Evolutionary conservation across 495 filamentous ascomycete genomes (phyloP).

Genomic region (Penicillium goetzii): DNA sequence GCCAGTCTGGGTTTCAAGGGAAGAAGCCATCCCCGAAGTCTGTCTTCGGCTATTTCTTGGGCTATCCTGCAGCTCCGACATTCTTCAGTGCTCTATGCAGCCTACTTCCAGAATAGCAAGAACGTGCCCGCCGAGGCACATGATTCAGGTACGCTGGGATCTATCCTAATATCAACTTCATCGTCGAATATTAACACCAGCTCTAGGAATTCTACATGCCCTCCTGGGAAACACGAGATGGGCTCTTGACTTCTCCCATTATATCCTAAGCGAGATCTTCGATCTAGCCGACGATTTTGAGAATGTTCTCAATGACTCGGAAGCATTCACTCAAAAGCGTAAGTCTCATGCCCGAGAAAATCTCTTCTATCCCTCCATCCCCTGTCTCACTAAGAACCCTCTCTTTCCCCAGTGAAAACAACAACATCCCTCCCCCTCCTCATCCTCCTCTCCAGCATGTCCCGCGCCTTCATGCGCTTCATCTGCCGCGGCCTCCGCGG

Average conservation of each 20-base stretch:
- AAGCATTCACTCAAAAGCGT: constrained; percentile 51
- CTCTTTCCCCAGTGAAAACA: constrained; percentile 42
- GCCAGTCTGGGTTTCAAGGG: constrained; percentile 68
- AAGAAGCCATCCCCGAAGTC: constrained; percentile 58
- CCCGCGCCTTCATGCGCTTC: constrained; percentile 69
- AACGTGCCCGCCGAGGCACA: constrained; percentile 58
- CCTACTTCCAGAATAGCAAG: constrained; percentile 57
- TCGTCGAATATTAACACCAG: constrained; percentile 1
- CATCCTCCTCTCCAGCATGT: constrained; percentile 72
- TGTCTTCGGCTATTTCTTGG: constrained; percentile 74
- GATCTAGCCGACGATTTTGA: constrained; percentile 60
- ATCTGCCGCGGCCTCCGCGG: constrained; percentile 65
- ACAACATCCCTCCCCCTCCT: constrained; percentile 64
- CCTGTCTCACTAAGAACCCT: constrained; percentile 16
- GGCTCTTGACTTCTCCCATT: constrained; percentile 70
- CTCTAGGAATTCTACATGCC: constrained; percentile 45
- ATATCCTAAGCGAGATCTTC: constrained; percentile 69
- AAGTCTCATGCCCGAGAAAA: constrained; percentile 19
- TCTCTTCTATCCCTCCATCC: constrained; percentile 1
- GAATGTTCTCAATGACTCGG: constrained; percentile 41
- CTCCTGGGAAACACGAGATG: constrained; percentile 58
- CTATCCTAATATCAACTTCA: background rate
- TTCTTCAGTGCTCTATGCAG: constrained; percentile 66
- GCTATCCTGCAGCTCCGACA: constrained; percentile 72
- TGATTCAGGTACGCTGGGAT: constrained; percentile 59